These are phyloP conservation scores for Pleurotus cornucopiae DNA, from an alignment of 768 basidiomycete species.

Conservation along the genomic window DNA sequence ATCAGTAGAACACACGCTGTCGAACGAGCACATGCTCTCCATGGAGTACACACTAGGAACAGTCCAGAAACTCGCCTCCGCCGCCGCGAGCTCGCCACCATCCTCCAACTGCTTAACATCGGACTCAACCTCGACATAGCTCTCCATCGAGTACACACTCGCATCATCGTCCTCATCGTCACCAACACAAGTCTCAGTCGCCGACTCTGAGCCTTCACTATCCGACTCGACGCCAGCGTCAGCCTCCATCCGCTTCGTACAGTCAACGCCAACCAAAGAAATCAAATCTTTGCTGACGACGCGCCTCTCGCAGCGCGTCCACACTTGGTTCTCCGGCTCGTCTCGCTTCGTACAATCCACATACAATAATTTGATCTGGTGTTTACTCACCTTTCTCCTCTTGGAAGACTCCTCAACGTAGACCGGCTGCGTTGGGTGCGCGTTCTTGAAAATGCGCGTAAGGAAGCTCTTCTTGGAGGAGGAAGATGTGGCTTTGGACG, in stretches of 20 bases:
- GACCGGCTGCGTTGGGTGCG: not conserved
- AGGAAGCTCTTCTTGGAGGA: slow-evolving; percentile 3
- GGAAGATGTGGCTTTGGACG: not conserved
- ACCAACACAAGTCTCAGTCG: not conserved
- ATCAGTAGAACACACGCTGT: slow-evolving; percentile 1
- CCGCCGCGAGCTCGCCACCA: not conserved
- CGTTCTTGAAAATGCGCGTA: slow-evolving; percentile 4
- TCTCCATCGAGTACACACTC: not conserved
- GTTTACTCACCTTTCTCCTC: slow-evolving; percentile 4
- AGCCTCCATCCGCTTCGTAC: not conserved
- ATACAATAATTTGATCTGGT: slow-evolving; percentile 3
- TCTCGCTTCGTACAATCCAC: not conserved
- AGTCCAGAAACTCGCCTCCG: not conserved
- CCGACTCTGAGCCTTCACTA: not conserved
- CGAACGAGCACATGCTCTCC: slow-evolving; percentile 7
- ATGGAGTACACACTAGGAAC: slow-evolving; percentile 1
- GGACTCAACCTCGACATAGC: not conserved
- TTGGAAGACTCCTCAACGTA: not conserved
- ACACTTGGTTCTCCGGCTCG: not conserved
- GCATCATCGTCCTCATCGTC: not conserved
- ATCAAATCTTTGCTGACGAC: slow-evolving; percentile 4
- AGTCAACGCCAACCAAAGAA: slow-evolving; percentile 2
- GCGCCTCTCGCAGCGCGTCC: slow-evolving; percentile 1
- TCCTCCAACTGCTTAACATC: not conserved
- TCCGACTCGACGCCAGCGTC: slow-evolving; percentile 5